Base-by-base conservation (phyloP, 2,329 filamentous ascomycete genomes). In the Trichophyton equinum region DNA sequence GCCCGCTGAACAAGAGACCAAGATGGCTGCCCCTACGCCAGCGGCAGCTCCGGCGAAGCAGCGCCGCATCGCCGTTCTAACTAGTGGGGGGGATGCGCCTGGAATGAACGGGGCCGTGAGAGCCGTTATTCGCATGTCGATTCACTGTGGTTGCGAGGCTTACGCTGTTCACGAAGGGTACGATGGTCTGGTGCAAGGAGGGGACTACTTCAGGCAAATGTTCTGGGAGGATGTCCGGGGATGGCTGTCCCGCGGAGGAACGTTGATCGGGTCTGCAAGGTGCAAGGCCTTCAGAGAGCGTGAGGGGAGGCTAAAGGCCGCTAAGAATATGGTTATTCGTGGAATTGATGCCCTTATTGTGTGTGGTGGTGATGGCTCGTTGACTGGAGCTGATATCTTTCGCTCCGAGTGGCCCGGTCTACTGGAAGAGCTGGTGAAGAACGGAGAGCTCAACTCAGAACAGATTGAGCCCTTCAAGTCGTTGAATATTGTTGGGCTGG, bases 301-400 rank as follows among this genome's bases (percentile, higher is more conserved):
- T 55, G 78, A 86, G 33, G 94, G 94, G 18, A 87, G 94, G 65
- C 76, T 96, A 63, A 82, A 79, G 60, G 94, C 90, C 1, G 94
- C 94, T 62, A 96, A 92, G 80, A 96, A 99, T 78, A 86, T 99
- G 85, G 83, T 99, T 47, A 75, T 90, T 63, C 85, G 89, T 67
- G 94, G 94, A 71, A 97, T 99, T 67, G 91, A 99, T 72, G 94
- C 94, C 60, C 81, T 99, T 68, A 87, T 99, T 69, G 95, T 99
- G 72, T 97, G 92, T 74, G 94, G 94, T 73, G 94, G 94, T 77
- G 94, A 99, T 73, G 94, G 94, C 64, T 95, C 90, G 66, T 82
- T 99, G 70, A 99, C 94, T 9, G 94, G 94, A 71, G 94, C 94
- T 60, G 94, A 99, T 79, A 86, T 85, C 70, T 97, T 99, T 78